phyloP scores from a whole-genome alignment of 2,329 filamentous ascomycete species.

The Pseudomassariella vexata region DNA sequence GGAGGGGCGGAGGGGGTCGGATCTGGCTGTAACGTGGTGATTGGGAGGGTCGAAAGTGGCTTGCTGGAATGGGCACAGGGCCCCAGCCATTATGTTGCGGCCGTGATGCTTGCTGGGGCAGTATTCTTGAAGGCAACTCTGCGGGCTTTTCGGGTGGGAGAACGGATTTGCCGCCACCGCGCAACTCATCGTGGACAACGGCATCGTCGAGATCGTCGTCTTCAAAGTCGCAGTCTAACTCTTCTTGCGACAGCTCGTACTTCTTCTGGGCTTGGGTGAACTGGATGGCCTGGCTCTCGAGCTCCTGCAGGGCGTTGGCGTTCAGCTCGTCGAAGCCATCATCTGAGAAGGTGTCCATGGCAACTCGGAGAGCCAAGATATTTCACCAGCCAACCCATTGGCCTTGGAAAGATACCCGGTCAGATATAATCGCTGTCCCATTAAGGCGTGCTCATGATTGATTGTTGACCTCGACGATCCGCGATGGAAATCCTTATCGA shows the following conservation, averaged over 20 bases:
- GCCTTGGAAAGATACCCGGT: too few relatives aligned
- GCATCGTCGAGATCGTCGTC: slow-evolving; percentile 54
- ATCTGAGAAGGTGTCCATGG: slow-evolving; percentile 54
- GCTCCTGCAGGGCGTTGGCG: slow-evolving; percentile 50
- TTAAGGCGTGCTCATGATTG: too few relatives aligned
- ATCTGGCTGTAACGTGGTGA: slow-evolving; percentile 35
- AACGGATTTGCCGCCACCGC: slow-evolving; percentile 33
- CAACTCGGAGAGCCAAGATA: slow-evolving; percentile 2
- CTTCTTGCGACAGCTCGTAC: slow-evolving; percentile 16
- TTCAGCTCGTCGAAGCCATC: slow-evolving; percentile 59
- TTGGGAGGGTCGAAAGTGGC: slow-evolving; percentile 17
- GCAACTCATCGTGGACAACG: slow-evolving; percentile 44
- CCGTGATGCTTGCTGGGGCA: slow-evolving; percentile 2
- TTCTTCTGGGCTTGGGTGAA: slow-evolving; percentile 45
- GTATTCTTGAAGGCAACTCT: slow-evolving; percentile 5
- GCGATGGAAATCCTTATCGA: too few relatives aligned
- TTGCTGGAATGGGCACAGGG: slow-evolving; percentile 15
- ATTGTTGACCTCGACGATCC: too few relatives aligned
- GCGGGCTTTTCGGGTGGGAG: slow-evolving; percentile 12
- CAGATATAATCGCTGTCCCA: too few relatives aligned
- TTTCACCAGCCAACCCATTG: not conserved
- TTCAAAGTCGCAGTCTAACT: slow-evolving; percentile 36
- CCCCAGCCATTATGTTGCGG: slow-evolving; percentile 12
- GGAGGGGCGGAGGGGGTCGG: slow-evolving; percentile 27
- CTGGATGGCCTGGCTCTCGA: slow-evolving; percentile 59